Evolutionary conservation across 306 rosid genomes (phyloP).

Genomic region (Vigna angularis): DNA sequence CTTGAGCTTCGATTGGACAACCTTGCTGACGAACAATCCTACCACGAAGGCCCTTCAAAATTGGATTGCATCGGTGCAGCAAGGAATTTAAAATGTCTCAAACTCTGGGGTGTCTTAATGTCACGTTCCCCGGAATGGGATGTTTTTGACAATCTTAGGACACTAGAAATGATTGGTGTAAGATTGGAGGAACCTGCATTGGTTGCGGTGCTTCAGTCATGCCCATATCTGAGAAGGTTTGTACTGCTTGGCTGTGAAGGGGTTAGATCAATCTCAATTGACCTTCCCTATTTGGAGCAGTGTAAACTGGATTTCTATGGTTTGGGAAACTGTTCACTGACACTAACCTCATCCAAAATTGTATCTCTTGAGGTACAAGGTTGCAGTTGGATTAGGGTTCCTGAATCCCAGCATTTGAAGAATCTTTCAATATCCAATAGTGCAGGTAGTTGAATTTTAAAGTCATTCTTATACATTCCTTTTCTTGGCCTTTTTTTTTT

Average conservation of each 20-base stretch:
- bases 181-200: conserved; percentile 75
- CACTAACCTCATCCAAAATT: conserved; percentile 68
- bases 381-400: conserved; percentile 90
- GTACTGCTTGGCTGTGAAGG: conserved; percentile 92
- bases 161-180: conserved; percentile 90
- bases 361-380: conserved; percentile 96
- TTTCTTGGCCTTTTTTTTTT: not conserved
- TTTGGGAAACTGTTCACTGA: conserved; percentile 71
- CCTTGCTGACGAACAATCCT: conserved; percentile 49
- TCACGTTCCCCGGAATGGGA: conserved; percentile 77
- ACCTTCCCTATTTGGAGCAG: conserved; percentile 66
- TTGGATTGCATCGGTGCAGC: conserved; percentile 74
- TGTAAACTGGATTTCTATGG: conserved; percentile 96
- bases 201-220: conserved; percentile 60
- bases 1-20: conserved; percentile 95
- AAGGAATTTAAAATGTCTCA: conserved; percentile 70
- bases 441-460: conserved; percentile 63
- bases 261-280: conserved; percentile 64
- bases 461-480: not conserved
- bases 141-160: conserved; percentile 65
- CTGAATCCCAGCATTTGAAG: conserved; percentile 63
- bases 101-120: conserved; percentile 93
- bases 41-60: conserved; percentile 68
- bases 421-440: conserved; percentile 78
- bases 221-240: conserved; percentile 76